Percentiles rank a stretch among this genome's conserved stretches.
Evolutionary conservation across 2,329 filamentous ascomycete genomes (phyloP).

Genomic region (Neonectria magnoliae): DNA sequence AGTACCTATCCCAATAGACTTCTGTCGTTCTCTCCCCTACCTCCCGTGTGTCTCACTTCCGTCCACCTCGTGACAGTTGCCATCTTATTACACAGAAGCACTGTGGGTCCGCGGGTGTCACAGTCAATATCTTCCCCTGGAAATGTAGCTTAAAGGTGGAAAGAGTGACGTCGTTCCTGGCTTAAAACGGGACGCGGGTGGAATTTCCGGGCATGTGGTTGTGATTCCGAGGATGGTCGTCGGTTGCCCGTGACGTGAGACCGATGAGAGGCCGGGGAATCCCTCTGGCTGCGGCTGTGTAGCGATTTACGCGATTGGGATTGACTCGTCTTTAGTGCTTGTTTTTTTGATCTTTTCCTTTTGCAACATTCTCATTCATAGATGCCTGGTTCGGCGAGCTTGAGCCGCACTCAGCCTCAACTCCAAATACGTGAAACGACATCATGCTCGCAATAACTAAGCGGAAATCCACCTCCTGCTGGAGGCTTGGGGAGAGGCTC

Average conservation of each 20-base stretch:
- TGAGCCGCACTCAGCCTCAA: neutral
- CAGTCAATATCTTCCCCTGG: neutral
- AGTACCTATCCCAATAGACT: neutral
- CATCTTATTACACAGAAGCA: neutral
- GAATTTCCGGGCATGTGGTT: neutral
- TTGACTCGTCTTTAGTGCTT: neutral
- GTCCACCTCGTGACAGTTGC: neutral
- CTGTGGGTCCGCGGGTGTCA: neutral
- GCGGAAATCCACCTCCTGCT: no score
- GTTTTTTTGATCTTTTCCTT: no score
- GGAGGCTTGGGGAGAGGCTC: no score
- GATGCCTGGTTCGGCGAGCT: neutral
- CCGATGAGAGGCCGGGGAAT: neutral
- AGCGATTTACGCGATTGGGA: neutral
- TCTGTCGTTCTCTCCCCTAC: neutral
- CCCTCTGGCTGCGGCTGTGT: neutral
- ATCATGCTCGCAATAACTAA: neutral
- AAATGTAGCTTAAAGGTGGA: neutral
- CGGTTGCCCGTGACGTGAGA: neutral
- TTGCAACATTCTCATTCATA: neutral
- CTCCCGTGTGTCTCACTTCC: neutral
- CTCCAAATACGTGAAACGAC: neutral
- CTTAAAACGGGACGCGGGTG: neutral
- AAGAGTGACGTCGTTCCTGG: neutral
- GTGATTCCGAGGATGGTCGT: neutral